Conservation (phyloP, 2,329 filamentous ascomycete species). For the Pseudogymnoascus sp. region DNA sequence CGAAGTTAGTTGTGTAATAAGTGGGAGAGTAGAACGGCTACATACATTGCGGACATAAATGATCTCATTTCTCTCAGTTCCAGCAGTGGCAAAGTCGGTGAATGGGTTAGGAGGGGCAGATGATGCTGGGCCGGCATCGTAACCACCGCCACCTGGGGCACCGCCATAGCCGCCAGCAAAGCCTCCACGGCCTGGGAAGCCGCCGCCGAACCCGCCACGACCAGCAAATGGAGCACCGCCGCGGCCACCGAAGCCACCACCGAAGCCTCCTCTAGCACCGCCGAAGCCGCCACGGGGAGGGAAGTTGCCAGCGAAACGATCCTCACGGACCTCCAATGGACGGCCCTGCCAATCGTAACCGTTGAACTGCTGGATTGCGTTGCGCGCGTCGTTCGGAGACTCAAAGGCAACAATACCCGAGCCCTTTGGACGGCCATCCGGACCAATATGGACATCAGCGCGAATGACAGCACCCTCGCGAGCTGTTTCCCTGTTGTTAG, state of each 20-base stretch:
- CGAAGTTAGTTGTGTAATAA: constrained; percentile 15
- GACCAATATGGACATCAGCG: constrained; percentile 87
- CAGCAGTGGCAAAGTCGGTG: constrained; percentile 83
- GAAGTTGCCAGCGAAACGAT: constrained; percentile 70
- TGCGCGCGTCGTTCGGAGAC: constrained; percentile 85
- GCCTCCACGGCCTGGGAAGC: constrained; percentile 36
- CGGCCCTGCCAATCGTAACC: constrained; percentile 98
- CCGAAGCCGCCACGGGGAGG: constrained; percentile 37
- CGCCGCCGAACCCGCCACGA: constrained; percentile 51
- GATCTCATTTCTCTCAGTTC: constrained; percentile 70
- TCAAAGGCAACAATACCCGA: constrained; percentile 97
- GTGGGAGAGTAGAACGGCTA: constrained; percentile 19
- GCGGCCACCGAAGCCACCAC: constrained; percentile 47
- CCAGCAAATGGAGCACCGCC: constrained; percentile 52
- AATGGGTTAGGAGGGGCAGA: constrained; percentile 73
- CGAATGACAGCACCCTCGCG: constrained; percentile 76
- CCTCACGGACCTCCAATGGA: constrained; percentile 86
- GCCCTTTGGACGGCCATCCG: constrained; percentile 88
- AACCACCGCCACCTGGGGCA: constrained; percentile 22
- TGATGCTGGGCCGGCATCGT: constrained; percentile 33
- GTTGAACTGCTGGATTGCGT: constrained; percentile 95
- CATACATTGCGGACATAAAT: constrained; percentile 98
- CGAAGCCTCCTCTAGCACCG: constrained; percentile 33
- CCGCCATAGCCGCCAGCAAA: constrained; percentile 40
- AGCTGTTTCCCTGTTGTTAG: constrained; percentile 30